Percentiles rank a stretch among this genome's conserved stretches.
Conservation (phyloP, 140 eudicot species). For the Cichorium intybus region DNA sequence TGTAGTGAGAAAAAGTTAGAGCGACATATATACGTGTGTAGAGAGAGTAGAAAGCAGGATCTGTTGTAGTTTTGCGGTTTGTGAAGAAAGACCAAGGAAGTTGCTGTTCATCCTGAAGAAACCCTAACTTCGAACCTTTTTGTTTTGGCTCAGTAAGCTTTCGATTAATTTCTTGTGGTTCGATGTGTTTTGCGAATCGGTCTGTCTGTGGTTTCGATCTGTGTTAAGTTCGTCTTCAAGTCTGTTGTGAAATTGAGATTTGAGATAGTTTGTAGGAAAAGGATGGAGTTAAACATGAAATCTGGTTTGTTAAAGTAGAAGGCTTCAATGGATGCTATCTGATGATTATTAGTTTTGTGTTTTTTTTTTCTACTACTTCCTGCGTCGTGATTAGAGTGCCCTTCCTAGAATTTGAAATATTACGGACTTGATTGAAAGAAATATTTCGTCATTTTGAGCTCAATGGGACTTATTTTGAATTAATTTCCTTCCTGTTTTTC, state of each 20-base stretch:
- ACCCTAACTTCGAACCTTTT: slow-evolving; percentile 36
- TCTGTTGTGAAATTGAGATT: slow-evolving; percentile 11
- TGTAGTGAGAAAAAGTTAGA: slow-evolving; percentile 19
- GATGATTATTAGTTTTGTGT: background rate
- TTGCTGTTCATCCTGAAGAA: slow-evolving; percentile 12
- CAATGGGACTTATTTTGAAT: background rate
- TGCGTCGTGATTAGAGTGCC: background rate
- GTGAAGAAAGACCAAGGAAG: slow-evolving; percentile 11
- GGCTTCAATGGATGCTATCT: slow-evolving; percentile 4
- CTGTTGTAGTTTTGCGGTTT: slow-evolving; percentile 28
- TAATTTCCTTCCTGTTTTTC: background rate
- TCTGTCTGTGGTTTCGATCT: slow-evolving; percentile 25
- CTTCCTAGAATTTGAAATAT: slow-evolving; percentile 2
- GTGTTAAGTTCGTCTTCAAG: background rate
- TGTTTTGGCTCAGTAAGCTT: slow-evolving; percentile 15
- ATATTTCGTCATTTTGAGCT: slow-evolving; percentile 8
- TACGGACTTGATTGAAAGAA: background rate
- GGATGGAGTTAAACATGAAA: background rate
- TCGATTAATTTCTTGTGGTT: background rate
- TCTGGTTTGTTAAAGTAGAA: slow-evolving; percentile 9
- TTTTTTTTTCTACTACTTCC: background rate
- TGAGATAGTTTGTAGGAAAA: background rate
- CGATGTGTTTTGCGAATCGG: background rate
- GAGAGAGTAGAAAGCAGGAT: slow-evolving; percentile 29
- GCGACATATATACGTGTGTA: slow-evolving; percentile 9